These are phyloP conservation scores for Aphanocladium album DNA, from an alignment of 2,329 filamentous ascomycete genomes.

Conservation along the genomic window DNA sequence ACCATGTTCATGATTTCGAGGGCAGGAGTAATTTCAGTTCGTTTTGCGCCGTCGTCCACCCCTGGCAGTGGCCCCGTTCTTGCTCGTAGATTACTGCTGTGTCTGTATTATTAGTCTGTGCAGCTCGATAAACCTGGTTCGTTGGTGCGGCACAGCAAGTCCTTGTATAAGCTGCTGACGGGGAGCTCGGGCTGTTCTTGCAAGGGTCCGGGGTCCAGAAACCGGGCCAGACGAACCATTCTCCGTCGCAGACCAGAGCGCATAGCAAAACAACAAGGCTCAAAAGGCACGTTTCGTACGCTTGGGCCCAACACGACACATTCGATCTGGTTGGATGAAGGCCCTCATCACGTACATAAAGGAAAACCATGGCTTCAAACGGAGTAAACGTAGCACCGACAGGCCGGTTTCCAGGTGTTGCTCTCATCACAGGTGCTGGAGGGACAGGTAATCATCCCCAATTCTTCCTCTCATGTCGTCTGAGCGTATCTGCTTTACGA, in stretches of 20 bases:
- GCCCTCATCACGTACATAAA: background rate
- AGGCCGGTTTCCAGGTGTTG: conserved; percentile 37
- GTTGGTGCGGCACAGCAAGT: background rate
- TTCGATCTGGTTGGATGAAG: background rate
- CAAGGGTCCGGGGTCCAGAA: too few species aligned
- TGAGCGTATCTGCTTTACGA: background rate
- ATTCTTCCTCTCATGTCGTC: background rate
- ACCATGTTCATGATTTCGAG: background rate
- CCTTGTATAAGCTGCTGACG: too few species aligned
- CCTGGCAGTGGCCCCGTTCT: background rate
- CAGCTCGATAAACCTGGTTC: background rate
- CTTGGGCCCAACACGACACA: background rate
- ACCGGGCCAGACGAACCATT: background rate
- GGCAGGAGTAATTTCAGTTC: background rate
- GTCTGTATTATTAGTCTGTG: background rate
- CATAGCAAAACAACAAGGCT: background rate
- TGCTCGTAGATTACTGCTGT: background rate
- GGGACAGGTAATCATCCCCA: conserved; percentile 35
- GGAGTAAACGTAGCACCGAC: background rate
- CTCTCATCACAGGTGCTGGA: conserved; percentile 42
- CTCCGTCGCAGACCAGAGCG: background rate
- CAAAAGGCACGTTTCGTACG: background rate
- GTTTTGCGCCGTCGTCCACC: background rate
- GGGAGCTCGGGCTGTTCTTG: too few species aligned
- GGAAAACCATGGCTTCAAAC: background rate